Base-by-base conservation (phyloP, 257 asterid genomes). In the Datura wrightii region DNA sequence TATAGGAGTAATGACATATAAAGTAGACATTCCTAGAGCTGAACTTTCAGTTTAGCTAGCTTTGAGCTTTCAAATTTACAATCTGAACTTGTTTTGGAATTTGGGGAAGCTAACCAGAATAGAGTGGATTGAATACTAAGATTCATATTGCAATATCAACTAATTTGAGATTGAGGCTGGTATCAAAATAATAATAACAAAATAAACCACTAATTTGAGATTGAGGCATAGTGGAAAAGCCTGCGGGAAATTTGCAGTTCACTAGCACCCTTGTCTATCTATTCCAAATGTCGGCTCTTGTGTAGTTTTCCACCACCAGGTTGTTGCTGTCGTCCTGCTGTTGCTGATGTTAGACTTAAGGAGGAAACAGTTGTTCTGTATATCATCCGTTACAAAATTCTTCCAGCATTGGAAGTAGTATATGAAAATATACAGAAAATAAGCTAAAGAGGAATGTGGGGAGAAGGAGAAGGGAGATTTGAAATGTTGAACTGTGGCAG, bases 21-120 rank as follows among this genome's bases (percentile, higher is more conserved):
- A 78, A 31, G 63, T 14, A 6, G 46, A 52, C 48, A 78, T 78
- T 78, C 63, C 16, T 9, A 8, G 16, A 31, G n/a, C 63, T 52
- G 82, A 78, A 52, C 82, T 76, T 76, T 52, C 63, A 14, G 82
- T 76, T 76, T 52, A 50, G 41, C 31, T 53, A 24, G 42, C 62
- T 76, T 76, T 52, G 82, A 37, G 63, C 34, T 76, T 76, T 76
- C 82, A 52, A 50, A 50, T 76, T 31, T 76, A 50, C 46, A 9
- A 52, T 76, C 14, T 14, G 19, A 76, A 31, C 31, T 50, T 76
- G 63, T 76, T 76, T 52, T 52, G 19, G 41, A 31, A 15, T 52
- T 76, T 34, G 8, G 15, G 44, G 44, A 52, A 50, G 82, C 82
- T 76, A 50, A 14, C 52, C 48, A 52, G 63, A 52, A 76, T 14